Evolutionary conservation across 176 grass and related monocot species (phyloP).

Genomic region (Themeda triandra): DNA sequence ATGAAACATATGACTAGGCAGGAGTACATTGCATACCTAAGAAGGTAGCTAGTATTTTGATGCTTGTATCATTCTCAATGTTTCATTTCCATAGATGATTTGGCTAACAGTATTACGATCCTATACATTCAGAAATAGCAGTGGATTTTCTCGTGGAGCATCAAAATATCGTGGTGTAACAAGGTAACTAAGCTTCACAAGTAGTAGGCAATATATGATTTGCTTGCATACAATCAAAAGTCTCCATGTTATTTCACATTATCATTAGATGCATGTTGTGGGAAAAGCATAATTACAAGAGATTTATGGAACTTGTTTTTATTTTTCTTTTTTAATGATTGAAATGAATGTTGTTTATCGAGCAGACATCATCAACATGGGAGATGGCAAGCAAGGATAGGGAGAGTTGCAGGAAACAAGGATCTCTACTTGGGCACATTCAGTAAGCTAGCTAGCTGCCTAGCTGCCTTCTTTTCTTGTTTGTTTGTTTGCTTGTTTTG

Average conservation of each 20-base stretch:
- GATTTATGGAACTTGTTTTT: background rate
- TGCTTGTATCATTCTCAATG: background rate
- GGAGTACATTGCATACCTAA: conserved; percentile 57
- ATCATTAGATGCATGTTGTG: background rate
- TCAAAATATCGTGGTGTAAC: conserved; percentile 72
- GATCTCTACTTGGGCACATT: conserved; percentile 76
- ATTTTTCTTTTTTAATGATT: conserved; percentile 15
- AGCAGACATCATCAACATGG: conserved; percentile 72
- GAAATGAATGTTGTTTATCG: background rate
- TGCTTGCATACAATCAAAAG: background rate
- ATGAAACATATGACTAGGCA: conserved; percentile 78
- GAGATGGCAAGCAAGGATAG: conserved; percentile 83
- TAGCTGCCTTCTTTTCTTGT: background rate
- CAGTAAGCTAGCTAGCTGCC: conserved; percentile 46
- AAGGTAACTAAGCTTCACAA: conserved; percentile 32
- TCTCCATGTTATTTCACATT: background rate
- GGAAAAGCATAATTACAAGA: background rate
- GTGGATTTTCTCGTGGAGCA: conserved; percentile 70
- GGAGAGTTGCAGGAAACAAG: conserved; percentile 75
- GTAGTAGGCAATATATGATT: background rate
- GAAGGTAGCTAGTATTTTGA: conserved; percentile 38
- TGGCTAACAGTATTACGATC: background rate
- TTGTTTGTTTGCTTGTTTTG: background rate
- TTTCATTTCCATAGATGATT: background rate
- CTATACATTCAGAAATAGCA: conserved; percentile 50